Evolutionary conservation across 1,139 yeast species (phyloP), one percentile per base, ranked within the genome.

Genomic region (Scheffersomyces parashehatae): DNA sequence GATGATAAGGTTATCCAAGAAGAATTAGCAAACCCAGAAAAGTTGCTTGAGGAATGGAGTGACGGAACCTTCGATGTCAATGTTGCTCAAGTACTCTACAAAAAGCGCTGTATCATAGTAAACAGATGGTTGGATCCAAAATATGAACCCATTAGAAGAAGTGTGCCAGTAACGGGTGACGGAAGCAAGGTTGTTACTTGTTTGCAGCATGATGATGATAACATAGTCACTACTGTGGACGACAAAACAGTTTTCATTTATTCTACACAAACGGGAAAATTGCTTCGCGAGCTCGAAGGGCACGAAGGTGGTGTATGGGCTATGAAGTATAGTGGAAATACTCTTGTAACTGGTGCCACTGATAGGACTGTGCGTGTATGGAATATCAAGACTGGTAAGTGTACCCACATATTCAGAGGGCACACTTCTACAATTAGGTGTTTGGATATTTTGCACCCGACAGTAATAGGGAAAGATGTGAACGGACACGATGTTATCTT

Each of bases 221-320:
- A 85, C 57, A 88, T 93, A 42, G 86, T 93, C 45, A 90, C 97
- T 3, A 97, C 97, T 29, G 91, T 95, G 1, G 98, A 91, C 56
- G 97, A 89, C 54, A 81, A 81, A 52, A 79, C 83, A 55, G 88
- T 93, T 49, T 83, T 88, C 48, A 83, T 95, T 8, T 90, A 89
- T 62, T 85, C 87, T 52, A 83, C 97, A 3, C 70, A 75, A 31
- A 83, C 88, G 0, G 97, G 97, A 4, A 70, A 71, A 38, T 70
- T 85, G 37, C 57, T 85, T n/a, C 74, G 81, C 39, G 85, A 87
- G 2, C 72, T 93, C 41, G 75, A 77, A 42, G 98, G 97, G 10
- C 99, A 93, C 59, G 96, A 88, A 46, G 98, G 98, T 38, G 99
- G 99, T 26, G 99, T 95, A 8, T 93, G 99, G 99, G 98, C 99